Evolutionary conservation across 2,329 filamentous ascomycete genomes (phyloP).

Genomic region (Arthrobotrys pseudoclavata): DNA sequence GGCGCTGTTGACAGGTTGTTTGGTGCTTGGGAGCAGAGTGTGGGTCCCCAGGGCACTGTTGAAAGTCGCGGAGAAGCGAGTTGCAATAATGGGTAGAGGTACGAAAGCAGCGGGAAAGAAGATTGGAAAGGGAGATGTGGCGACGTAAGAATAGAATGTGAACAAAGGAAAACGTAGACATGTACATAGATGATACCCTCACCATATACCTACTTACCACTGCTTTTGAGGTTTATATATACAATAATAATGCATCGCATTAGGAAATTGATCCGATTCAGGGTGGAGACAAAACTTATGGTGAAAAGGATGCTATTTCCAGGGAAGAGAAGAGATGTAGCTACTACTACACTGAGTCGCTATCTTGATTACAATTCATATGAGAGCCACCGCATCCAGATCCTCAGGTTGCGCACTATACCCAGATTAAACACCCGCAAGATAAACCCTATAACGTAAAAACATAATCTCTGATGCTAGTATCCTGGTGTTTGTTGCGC

Average conservation of each 20-base stretch:
- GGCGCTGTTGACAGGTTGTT: slow-evolving; percentile 83
- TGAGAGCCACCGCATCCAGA: background rate
- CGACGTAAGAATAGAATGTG: slow-evolving; percentile 34
- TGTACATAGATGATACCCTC: slow-evolving; percentile 60
- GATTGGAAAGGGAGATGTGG: slow-evolving; percentile 19
- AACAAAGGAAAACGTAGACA: slow-evolving; percentile 13
- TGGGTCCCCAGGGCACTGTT: slow-evolving; percentile 78
- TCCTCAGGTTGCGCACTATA: background rate
- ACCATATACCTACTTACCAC: slow-evolving; percentile 25
- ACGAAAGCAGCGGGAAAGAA: slow-evolving; percentile 9
- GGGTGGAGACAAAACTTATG: no score
- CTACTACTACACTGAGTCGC: background rate
- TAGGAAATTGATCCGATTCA: background rate
- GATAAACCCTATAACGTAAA: background rate
- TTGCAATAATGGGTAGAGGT: slow-evolving; percentile 19
- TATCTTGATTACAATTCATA: slow-evolving; percentile 12
- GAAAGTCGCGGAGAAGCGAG: slow-evolving; percentile 69
- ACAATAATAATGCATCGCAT: background rate
- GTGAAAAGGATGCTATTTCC: no score
- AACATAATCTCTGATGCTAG: background rate
- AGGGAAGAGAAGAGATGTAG: background rate
- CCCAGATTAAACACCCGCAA: background rate
- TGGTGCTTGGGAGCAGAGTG: slow-evolving; percentile 83
- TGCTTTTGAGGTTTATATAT: background rate
- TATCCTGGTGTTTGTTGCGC: background rate